These are phyloP conservation scores for Ceratocystis smalleyi DNA, from an alignment of 2,329 filamentous ascomycete genomes.

Conservation along the genomic window DNA sequence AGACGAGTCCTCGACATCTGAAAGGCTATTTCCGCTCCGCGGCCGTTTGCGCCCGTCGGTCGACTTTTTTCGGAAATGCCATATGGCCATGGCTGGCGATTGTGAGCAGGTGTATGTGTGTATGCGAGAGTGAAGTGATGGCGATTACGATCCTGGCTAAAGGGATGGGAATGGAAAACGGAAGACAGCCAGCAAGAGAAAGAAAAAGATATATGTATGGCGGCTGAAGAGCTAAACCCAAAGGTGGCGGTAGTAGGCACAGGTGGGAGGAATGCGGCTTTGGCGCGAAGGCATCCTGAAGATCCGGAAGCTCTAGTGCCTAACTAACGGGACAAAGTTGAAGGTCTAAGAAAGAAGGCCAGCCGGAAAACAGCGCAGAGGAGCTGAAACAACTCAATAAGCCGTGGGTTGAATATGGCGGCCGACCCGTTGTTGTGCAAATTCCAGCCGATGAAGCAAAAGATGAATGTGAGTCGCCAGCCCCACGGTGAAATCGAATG, in stretches of 20 bases:
- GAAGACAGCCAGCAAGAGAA: background rate
- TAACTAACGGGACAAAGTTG: background rate
- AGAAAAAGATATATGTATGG: background rate
- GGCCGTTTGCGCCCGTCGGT: constrained; percentile 40
- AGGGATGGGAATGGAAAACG: too few species aligned
- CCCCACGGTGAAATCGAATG: constrained; percentile 7
- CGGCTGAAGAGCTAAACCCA: background rate
- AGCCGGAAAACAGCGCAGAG: background rate
- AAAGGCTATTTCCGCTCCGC: constrained; percentile 37
- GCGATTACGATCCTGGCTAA: too few species aligned
- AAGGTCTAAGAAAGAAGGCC: background rate
- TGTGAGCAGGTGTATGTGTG: background rate
- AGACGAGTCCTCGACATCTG: constrained; percentile 32
- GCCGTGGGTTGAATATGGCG: background rate
- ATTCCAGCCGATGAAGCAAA: background rate
- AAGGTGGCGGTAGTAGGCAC: background rate
- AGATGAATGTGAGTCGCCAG: background rate
- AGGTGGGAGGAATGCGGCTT: constrained; percentile 10
- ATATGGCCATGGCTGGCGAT: constrained; percentile 17
- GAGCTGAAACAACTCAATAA: background rate
- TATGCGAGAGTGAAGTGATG: background rate
- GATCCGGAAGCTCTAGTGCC: background rate
- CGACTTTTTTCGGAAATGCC: constrained; percentile 19
- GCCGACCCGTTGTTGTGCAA: background rate
- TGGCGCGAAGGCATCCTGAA: constrained; percentile 10